Evolutionary conservation across 441 rosid species (phyloP).

Genomic region (Jatropha multifida): DNA sequence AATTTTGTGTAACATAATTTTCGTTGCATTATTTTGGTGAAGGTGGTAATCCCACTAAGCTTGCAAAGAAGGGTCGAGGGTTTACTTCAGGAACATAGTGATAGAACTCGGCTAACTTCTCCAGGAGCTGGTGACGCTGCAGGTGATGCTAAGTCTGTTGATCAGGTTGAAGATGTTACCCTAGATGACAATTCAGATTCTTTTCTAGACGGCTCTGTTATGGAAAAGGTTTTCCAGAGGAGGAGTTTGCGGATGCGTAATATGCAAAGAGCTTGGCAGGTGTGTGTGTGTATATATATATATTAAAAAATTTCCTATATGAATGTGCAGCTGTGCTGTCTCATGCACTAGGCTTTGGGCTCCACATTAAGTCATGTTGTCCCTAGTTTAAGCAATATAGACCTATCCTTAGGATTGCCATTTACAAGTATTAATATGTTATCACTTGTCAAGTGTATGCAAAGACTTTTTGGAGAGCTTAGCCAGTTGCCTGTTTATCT

Average conservation of each 20-base stretch:
- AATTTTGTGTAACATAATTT: neutral
- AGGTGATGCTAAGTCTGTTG: constrained; percentile 35
- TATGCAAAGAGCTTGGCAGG: constrained; percentile 93
- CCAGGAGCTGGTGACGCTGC: constrained; percentile 39
- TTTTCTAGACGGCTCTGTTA: constrained; percentile 77
- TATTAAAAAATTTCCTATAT: too few relatives aligned
- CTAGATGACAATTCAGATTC: constrained; percentile 53
- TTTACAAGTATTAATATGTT: neutral
- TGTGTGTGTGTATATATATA: too few relatives aligned
- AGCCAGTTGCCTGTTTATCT: neutral
- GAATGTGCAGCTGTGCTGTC: too few relatives aligned
- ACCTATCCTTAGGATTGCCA: neutral
- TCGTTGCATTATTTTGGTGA: constrained; percentile 12
- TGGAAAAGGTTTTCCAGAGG: constrained; percentile 94
- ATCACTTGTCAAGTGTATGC: neutral
- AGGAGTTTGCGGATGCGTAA: constrained; percentile 91
- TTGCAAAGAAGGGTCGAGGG: constrained; percentile 96
- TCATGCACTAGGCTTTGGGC: too few relatives aligned
- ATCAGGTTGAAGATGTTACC: constrained; percentile 46
- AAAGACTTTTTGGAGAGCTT: neutral
- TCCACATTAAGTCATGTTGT: neutral
- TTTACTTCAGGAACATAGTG: constrained; percentile 88
- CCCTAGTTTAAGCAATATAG: neutral
- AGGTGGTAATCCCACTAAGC: constrained; percentile 89
- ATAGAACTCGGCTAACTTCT: constrained; percentile 60